Evolutionary conservation across 148 eudicot genomes (phyloP).

Genomic region (Arbutus unedo): DNA sequence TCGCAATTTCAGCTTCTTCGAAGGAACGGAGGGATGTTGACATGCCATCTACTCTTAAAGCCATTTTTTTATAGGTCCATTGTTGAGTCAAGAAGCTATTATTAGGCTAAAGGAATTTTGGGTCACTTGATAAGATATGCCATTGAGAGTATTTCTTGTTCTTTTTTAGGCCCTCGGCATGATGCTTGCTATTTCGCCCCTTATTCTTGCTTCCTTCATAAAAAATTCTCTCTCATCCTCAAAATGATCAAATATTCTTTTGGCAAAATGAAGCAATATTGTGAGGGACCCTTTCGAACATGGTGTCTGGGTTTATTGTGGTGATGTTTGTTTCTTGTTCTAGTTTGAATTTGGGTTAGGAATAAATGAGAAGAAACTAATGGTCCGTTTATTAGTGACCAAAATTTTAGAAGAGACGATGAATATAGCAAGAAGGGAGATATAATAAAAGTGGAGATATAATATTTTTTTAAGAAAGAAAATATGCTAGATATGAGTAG

Average conservation of each 20-base stretch:
- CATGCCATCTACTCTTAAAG: constrained; percentile 10
- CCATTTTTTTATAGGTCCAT: not conserved
- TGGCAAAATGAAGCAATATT: not conserved
- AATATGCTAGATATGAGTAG: no score
- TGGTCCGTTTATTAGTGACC: no score
- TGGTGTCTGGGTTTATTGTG: not conserved
- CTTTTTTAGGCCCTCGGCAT: not conserved
- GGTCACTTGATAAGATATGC: not conserved
- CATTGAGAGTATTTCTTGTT: not conserved
- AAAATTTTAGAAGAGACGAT: no score
- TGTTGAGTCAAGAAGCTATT: constrained; percentile 11
- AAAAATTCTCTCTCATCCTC: not conserved
- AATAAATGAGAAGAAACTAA: not conserved
- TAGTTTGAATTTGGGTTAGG: not conserved
- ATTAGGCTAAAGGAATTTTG: not conserved
- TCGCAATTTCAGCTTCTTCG: not conserved
- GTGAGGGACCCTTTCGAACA: not conserved
- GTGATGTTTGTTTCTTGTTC: not conserved
- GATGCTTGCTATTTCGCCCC: not conserved
- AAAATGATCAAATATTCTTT: not conserved
- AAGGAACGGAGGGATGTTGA: not conserved
- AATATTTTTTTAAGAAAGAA: no score
- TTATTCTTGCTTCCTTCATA: not conserved
- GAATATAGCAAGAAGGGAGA: no score
- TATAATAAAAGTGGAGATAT: no score